Base-by-base conservation (phyloP, 2,329 filamentous ascomycete genomes). In the Cladophialophora bantiana region DNA sequence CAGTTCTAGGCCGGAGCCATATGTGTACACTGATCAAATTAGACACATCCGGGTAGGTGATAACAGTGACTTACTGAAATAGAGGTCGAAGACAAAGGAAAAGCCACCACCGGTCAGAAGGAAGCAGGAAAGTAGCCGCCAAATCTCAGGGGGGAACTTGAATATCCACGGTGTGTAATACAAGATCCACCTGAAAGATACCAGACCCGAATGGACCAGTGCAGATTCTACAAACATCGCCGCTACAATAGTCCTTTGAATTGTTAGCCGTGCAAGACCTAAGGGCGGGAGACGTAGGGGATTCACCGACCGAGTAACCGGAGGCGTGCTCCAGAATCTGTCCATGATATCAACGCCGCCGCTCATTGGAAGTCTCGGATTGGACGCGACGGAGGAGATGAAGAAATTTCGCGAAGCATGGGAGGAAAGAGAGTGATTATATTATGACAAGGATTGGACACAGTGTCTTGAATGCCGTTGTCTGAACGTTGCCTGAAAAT, bases 1-100 rank as follows among this genome's bases (percentile, higher is more conserved):
- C 50, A 80, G 85, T 82, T 97, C 94, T 58, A 96, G 82, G 71
- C 88, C 86, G 75, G 86, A 90, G 73, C 90, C 82, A 80, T 95
- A 96, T 70, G 86, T 89, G 81, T 90, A 97, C 71, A 95, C 83
- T 88, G 74, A 68, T 65, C 9, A 62, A 70, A 64, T 58, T 6
- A 53, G 59, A 36, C n/a, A n/a, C 5, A 67, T 69, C 81, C 75
- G 80, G 72, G 40, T 38, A 62, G 54, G 31, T 56, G 68, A 65
- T 67, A 68, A 64, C 61, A 68, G 66, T 70, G 61, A 64, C 85
- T 74, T 82, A 88, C 86, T 77, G 74, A 92, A 90, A 80, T 92
- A 93, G 52, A 91, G 88, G 77, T 94, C 90, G 75, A 93, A 82
- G 63, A 93, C 75, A 71, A 93, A 87, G 56, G 80, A 78, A 68